Base-by-base conservation (phyloP, 257 asterid genomes). In the Jacaranda mimosifolia region DNA sequence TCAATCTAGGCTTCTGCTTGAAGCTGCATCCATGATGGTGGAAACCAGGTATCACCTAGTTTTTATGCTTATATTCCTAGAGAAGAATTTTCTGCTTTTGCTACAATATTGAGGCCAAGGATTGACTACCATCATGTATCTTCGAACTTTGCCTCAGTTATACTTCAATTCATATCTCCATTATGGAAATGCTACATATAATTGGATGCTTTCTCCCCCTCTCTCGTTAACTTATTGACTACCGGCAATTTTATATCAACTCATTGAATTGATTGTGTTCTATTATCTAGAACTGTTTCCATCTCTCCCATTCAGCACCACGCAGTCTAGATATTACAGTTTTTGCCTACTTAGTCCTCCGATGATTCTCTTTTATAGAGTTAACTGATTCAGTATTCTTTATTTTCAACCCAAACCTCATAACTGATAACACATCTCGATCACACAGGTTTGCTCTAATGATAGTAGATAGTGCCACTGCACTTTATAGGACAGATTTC, bases 11-110 rank as follows among this genome's bases (percentile, higher is more conserved):
- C 98, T 94, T 81, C 81, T 94, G 76, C 95, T 94, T 49, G 98
- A 94, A 87, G 99, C 99, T 51, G 99, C 99, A 72, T 92, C 99
- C 38, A 91, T 94, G 99, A 94, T 94, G 99, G 94, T 92, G 62
- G 99, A 94, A 81, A 91, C 97, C 42, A 91, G 98, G 98, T 92
- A 82, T 53, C 67, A n/a, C 53, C 68, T 39, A 14, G 35, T 48
- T 39, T 72, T 56, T 57, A 18, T 36, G 64, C 69, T 39, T 63
- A 7, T 21, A 45, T 5, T 9, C 1, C 6, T 17, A 19, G 56
- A 40, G 7, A 9, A 17, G 18, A 45, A 35, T 14, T 9, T 38
- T 57, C 38, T 40, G 35, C 13, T 35, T 45, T 69, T 69, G 45
- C 36, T 17, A n/a, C 5, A 42, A 42, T 42, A 9, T 42, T 42